Evolutionary conservation across 805 yeast species (phyloP), one percentile per base, ranked within the genome.

Genomic region (Candida piceae): DNA sequence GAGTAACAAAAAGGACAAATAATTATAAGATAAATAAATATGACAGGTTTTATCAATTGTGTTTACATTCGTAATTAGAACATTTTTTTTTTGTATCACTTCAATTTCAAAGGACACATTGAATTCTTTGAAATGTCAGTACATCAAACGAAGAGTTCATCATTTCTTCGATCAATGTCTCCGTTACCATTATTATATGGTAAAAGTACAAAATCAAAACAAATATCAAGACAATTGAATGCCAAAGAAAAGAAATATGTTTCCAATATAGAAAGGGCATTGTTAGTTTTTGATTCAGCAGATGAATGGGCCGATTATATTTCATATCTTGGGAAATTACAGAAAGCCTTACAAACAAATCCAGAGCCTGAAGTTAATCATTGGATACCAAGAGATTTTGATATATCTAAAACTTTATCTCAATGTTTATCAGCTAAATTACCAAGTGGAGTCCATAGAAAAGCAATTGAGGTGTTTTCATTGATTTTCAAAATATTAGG

Each of bases 281-380:
- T 93, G 16, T 70, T 74, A 6, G 68, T 76, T 15, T 90, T 90
- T 64, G 96, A 86, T 35, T 64, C 84, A 2, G 82, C 88, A 2
- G 84, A 79, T 22, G 98, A 93, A 64, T 93, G 99, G 99, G 97
- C 98, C 11, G 98, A 93, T 57, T 88, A 90, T 57, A 93, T 93
- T 39, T 82, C 97, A 16, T 89, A 86, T 56, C 66, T 94, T 31
- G 79, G 90, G 2, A 77, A 84, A 41, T 70, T 94, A 5, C 78
- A 79, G 40, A 85, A 87, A 55, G 80, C 94, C 0, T 60, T 89
- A 28, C 75, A 72, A 40, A 61, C 64, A 16, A 70, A 57, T 49
- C 70, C 72, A 28, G 64, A 42, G 61, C 70, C 49, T 45, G 56
- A 47, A 45, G 62, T 33, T 39, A 55, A 47, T 30, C 67, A 74